Percentiles rank a stretch among this genome's conserved stretches.
Evolutionary conservation across 352 stramenopile species (phyloP).

Genomic region (Globisporangium spiculum): DNA sequence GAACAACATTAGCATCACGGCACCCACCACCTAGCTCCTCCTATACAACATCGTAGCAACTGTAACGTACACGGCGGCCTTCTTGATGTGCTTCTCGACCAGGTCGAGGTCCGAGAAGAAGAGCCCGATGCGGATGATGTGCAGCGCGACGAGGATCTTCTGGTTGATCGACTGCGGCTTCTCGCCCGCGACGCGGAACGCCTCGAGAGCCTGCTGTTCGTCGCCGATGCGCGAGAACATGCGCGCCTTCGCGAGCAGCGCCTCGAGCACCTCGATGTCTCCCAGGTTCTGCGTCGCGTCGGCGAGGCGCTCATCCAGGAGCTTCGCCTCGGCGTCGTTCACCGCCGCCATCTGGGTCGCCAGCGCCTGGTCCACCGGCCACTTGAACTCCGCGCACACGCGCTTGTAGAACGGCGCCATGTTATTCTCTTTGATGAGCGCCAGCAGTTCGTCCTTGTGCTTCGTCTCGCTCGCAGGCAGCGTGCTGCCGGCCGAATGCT

Average conservation of each 20-base stretch:
- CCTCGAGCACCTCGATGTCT: slow-evolving; percentile 98
- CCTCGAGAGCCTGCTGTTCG: slow-evolving; percentile 88
- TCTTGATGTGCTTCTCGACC: slow-evolving; percentile 87
- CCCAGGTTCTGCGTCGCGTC: slow-evolving; percentile 95
- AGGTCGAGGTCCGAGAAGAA: slow-evolving; percentile 87
- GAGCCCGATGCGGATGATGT: slow-evolving; percentile 87
- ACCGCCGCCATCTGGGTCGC: slow-evolving; percentile 49
- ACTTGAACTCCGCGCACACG: slow-evolving; percentile 69
- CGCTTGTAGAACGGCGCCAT: slow-evolving; percentile 83
- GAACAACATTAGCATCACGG: neutral
- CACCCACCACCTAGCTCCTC: neutral
- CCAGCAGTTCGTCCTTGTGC: slow-evolving; percentile 53
- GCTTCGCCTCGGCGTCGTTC: slow-evolving; percentile 70
- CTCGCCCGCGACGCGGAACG: slow-evolving; percentile 89
- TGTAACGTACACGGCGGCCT: slow-evolving; percentile 68
- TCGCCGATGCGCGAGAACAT: slow-evolving; percentile 94
- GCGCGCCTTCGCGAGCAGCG: slow-evolving; percentile 90
- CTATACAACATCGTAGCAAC: neutral
- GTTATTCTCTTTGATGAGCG: slow-evolving; percentile 55
- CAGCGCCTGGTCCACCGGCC: slow-evolving; percentile 55
- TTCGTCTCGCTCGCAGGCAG: slow-evolving; percentile 32
- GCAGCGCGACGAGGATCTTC: slow-evolving; percentile 97
- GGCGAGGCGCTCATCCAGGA: slow-evolving; percentile 83
- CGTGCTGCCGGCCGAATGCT: slow-evolving; percentile 39
- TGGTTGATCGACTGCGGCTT: slow-evolving; percentile 97